These are phyloP conservation scores for Schoenoplectus tabernaemontani DNA, from an alignment of 202 grass and related monocot genomes.

Conservation along the genomic window DNA sequence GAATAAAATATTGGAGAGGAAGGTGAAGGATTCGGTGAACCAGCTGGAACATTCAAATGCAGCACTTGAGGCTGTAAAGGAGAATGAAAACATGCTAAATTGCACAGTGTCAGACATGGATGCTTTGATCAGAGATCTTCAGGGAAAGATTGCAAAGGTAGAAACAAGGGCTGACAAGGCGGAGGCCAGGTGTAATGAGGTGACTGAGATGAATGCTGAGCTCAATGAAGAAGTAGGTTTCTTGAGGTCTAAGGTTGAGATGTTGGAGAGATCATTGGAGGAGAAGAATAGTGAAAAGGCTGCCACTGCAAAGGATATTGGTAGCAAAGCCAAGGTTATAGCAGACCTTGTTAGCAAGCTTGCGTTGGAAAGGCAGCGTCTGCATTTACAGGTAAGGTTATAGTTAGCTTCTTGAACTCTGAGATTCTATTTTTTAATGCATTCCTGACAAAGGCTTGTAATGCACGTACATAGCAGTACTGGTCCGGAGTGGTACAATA, in stretches of 20 bases:
- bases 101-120: slow-evolving; percentile 65
- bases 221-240: slow-evolving; percentile 66
- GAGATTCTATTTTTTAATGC: background rate
- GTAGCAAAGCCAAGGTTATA: slow-evolving; percentile 62
- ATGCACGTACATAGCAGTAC: slow-evolving; percentile 4
- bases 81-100: slow-evolving; percentile 54
- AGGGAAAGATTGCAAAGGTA: slow-evolving; percentile 58
- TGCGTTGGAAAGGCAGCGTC: slow-evolving; percentile 62
- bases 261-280: slow-evolving; percentile 46
- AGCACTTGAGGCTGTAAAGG: slow-evolving; percentile 61
- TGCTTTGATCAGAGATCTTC: slow-evolving; percentile 50
- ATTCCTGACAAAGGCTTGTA: background rate
- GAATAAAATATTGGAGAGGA: slow-evolving; percentile 43
- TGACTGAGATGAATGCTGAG: slow-evolving; percentile 69
- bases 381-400: slow-evolving; percentile 61
- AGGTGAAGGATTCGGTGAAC: slow-evolving; percentile 47
- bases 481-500: background rate
- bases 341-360: slow-evolving; percentile 66
- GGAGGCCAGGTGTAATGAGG: slow-evolving; percentile 51
- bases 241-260: slow-evolving; percentile 55
- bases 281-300: slow-evolving; percentile 50
- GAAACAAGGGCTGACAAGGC: slow-evolving; percentile 71
- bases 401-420: slow-evolving; percentile 17
- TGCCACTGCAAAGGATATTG: slow-evolving; percentile 53
- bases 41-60: slow-evolving; percentile 64